These are phyloP conservation scores for Cladosporium sp. DNA, from an alignment of 2,329 filamentous ascomycete species.

Conservation along the genomic window DNA sequence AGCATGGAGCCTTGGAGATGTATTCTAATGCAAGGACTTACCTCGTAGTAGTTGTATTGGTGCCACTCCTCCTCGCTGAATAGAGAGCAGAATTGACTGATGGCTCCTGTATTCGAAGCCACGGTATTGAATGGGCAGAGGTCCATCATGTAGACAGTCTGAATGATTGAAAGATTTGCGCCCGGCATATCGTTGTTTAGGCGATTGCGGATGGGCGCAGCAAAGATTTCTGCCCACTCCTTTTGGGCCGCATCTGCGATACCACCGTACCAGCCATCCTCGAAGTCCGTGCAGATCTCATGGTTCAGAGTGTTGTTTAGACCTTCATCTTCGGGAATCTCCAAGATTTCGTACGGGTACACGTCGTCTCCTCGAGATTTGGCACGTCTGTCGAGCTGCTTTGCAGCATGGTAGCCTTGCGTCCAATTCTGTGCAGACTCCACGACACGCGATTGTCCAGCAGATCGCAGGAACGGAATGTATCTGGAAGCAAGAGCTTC, in stretches of 20 bases:
- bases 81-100: conserved; percentile 70
- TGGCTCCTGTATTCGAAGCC: conserved; percentile 50
- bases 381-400: conserved; percentile 39
- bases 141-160: conserved; percentile 76
- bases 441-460: conserved; percentile 67
- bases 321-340: conserved; percentile 62
- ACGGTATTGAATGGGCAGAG: conserved; percentile 82
- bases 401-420: conserved; percentile 63
- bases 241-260: conserved; percentile 50
- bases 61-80: conserved; percentile 77
- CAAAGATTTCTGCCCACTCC: conserved; percentile 61
- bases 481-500: conserved; percentile 52
- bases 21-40: neutral
- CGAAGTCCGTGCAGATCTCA: conserved; percentile 66
- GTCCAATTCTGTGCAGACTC: conserved; percentile 73
- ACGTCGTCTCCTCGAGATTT: conserved; percentile 33
- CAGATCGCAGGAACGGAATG: conserved; percentile 67
- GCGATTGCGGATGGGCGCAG: conserved; percentile 62
- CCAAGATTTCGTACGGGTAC: conserved; percentile 55
- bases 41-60: conserved; percentile 70
- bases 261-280: conserved; percentile 51
- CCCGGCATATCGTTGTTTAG: conserved; percentile 67
- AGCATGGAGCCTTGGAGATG: neutral
- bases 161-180: conserved; percentile 57
- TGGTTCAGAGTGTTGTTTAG: conserved; percentile 82